Percentiles rank a stretch among this genome's conserved stretches.
Conservation (phyloP, 306 rosid genomes). For the Begonia masoniana region DNA sequence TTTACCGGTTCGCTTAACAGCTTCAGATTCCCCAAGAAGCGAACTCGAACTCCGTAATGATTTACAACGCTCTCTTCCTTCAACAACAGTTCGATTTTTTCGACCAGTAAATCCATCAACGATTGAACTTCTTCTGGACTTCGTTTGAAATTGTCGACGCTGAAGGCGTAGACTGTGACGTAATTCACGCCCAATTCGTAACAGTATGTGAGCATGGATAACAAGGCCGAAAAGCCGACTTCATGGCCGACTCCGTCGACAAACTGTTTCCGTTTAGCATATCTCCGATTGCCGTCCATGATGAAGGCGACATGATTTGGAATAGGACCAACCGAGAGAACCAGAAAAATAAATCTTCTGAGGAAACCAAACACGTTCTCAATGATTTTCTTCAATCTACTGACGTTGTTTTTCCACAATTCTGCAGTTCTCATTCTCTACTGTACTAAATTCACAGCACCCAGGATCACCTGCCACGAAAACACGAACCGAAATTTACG, state of each 20-base stretch:
- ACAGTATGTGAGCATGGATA: slow-evolving; percentile 43
- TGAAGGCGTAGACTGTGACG: slow-evolving; percentile 65
- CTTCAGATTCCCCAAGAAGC: slow-evolving; percentile 24
- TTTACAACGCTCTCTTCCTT: slow-evolving; percentile 20
- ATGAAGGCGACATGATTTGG: slow-evolving; percentile 76
- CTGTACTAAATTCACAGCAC: no score
- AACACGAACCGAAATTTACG: no score
- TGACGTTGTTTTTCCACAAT: not conserved
- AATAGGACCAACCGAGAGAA: slow-evolving; percentile 50
- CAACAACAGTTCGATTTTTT: slow-evolving; percentile 21
- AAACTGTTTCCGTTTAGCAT: slow-evolving; percentile 35
- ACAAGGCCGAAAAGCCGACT: slow-evolving; percentile 47
- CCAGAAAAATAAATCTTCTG: slow-evolving; percentile 39
- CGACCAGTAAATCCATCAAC: slow-evolving; percentile 29
- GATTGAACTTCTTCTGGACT: slow-evolving; percentile 25
- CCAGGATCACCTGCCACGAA: no score
- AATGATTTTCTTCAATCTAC: not conserved
- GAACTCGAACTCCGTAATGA: slow-evolving; percentile 20
- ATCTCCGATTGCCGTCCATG: slow-evolving; percentile 90
- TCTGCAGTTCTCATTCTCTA: no score
- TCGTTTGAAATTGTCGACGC: slow-evolving; percentile 61
- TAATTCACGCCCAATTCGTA: slow-evolving; percentile 63
- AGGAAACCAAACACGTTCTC: slow-evolving; percentile 14
- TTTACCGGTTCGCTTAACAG: slow-evolving; percentile 24
- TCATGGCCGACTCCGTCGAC: slow-evolving; percentile 44